Evolutionary conservation across 371 early-diverging fungal genomes (phyloP).

Genomic region (Blakeslea trispora): DNA sequence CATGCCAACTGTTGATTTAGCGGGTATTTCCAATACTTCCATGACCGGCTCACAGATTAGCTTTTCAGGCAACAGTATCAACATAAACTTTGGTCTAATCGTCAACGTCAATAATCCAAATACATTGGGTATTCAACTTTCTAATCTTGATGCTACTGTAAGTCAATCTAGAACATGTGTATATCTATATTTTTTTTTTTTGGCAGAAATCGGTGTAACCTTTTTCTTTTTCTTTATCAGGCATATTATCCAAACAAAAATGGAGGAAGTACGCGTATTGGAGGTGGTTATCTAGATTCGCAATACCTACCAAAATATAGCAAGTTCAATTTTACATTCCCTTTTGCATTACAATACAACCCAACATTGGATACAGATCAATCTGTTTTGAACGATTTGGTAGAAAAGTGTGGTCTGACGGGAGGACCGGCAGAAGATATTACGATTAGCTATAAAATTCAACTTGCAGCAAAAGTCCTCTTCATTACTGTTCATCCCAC

Average conservation of each 20-base stretch:
- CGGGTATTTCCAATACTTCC: slow-evolving; percentile 29
- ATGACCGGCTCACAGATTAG: slow-evolving; percentile 30
- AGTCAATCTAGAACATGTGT: slow-evolving; percentile 11
- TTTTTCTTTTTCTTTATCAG: slow-evolving; percentile 24
- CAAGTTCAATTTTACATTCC: slow-evolving; percentile 46
- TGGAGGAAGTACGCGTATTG: slow-evolving; percentile 37
- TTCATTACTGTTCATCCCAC: slow-evolving; percentile 43
- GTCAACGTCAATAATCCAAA: slow-evolving; percentile 47
- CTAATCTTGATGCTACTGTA: slow-evolving; percentile 43
- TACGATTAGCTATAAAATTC: slow-evolving; percentile 38
- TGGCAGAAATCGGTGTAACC: no score
- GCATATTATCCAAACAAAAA: slow-evolving; percentile 45
- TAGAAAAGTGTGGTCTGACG: slow-evolving; percentile 47
- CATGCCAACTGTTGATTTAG: slow-evolving; percentile 38
- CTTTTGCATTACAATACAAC: slow-evolving; percentile 48
- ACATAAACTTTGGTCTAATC: slow-evolving; percentile 41
- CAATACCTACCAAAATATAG: slow-evolving; percentile 43
- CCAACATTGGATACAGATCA: slow-evolving; percentile 34
- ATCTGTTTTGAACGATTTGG: slow-evolving; percentile 46
- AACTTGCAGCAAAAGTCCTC: slow-evolving; percentile 35
- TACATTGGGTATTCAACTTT: slow-evolving; percentile 33
- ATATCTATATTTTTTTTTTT: slow-evolving; percentile 6
- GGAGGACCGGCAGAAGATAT: slow-evolving; percentile 32
- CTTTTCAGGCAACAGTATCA: slow-evolving; percentile 25
- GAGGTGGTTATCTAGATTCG: slow-evolving; percentile 44